Conservation (phyloP, 2,329 filamentous ascomycete genomes). For the Fusarium abutilonis region DNA sequence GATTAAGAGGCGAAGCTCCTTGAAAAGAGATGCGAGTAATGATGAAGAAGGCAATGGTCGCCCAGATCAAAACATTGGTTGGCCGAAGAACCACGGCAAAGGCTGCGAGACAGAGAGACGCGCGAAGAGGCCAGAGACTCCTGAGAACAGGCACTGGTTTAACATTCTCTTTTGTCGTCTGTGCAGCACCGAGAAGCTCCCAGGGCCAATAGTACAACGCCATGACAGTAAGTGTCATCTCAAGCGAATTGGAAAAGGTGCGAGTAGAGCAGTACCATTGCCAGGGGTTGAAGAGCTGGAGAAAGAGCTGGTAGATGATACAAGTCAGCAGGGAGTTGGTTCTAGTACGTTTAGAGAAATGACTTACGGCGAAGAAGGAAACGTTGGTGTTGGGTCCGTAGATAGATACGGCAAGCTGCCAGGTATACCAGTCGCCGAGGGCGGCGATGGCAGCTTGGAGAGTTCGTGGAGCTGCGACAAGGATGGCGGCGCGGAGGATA, state of each 20-base stretch:
- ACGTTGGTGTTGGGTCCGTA: conserved; percentile 73
- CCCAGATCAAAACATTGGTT: conserved; percentile 90
- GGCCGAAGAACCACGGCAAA: conserved; percentile 86
- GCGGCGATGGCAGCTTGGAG: conserved; percentile 83
- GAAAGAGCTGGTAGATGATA: conserved; percentile 46
- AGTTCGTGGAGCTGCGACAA: conserved; percentile 77
- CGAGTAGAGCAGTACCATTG: conserved; percentile 96
- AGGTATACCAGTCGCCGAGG: conserved; percentile 85
- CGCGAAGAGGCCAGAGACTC: conserved; percentile 52
- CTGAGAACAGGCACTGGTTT: conserved; percentile 44
- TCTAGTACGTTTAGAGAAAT: background rate
- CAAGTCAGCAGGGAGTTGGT: background rate
- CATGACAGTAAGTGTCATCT: conserved; percentile 84
- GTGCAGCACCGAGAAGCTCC: conserved; percentile 66
- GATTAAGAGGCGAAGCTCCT: conserved; percentile 54
- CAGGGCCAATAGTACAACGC: conserved; percentile 90
- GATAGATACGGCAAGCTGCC: conserved; percentile 78
- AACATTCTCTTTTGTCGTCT: conserved; percentile 54
- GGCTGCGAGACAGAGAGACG: conserved; percentile 79
- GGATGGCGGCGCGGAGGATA: conserved; percentile 68
- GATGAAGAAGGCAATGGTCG: conserved; percentile 64
- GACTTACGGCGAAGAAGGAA: conserved; percentile 75
- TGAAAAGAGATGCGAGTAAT: conserved; percentile 54
- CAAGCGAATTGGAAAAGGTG: conserved; percentile 93
- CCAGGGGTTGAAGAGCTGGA: conserved; percentile 69